Base-by-base conservation (phyloP, 148 eudicot genomes). In the Cornus suecica region DNA sequence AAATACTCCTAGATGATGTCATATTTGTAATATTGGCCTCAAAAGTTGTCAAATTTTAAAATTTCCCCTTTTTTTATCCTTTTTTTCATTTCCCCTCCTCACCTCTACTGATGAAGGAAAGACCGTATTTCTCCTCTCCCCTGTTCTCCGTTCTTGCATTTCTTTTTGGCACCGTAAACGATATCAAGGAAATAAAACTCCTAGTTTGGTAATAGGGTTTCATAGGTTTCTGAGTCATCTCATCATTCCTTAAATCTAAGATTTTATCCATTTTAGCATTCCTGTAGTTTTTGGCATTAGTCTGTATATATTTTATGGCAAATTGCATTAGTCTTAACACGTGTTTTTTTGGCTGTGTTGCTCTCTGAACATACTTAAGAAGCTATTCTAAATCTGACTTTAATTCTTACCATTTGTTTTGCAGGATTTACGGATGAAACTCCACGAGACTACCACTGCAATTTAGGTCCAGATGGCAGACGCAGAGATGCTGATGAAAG, bases 401-500 rank as follows among this genome's bases (percentile, higher is more conserved):
- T 60, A 52, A 51, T 41, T 8, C 11, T 48, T 76, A 71, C 54
- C 48, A 13, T 80, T 61, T 41, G 27, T 77, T 65, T 87, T 86
- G 80, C 89, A 95, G 99, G 99, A 73, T 86, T 85, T 82, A 89
- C 97, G 10, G 96, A 92, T 86, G 97, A 92, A 84, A 95, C 97
- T 52, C 99, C 99, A 26, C 91, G 97, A 74, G 99, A 92, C 58
- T 95, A 95, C 83, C 99, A 95, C 64, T 92, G 97, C 88, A 92
- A 95, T 83, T 82, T 92, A 80, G 97, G 90, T 51, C 97, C 97
- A 74, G 97, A 92, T 89, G 99, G 99, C 72, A 91, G 97, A 76
- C 97, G 99, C 69, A 86, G 97, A 86, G 97, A 95, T 87, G 97
- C 97, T 81, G 99, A 95, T 85, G 99, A 95, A 71, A 91, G 99